Conservation (phyloP, 176 grass and related monocot genomes). For the Alopecurus myosuroides region DNA sequence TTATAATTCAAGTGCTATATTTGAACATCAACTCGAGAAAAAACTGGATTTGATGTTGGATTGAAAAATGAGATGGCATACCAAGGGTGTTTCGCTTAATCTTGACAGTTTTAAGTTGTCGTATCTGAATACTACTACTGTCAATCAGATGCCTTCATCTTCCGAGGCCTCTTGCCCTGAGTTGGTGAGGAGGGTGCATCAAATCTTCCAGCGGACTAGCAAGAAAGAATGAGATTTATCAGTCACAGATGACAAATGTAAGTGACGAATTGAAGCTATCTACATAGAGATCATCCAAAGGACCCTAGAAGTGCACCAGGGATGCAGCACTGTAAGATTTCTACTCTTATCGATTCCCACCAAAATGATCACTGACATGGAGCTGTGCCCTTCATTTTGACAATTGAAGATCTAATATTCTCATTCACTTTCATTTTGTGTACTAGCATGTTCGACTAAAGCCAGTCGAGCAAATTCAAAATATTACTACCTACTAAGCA, state of each 20-base stretch:
- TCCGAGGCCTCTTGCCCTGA: slow-evolving; percentile 84
- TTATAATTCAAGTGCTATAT: not conserved
- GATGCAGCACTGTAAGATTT: not conserved
- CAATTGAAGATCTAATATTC: not conserved
- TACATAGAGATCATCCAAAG: not conserved
- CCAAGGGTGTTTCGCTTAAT: not conserved
- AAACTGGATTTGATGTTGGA: not conserved
- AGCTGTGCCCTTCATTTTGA: not conserved
- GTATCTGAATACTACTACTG: not conserved
- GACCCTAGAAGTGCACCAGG: not conserved
- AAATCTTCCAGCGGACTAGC: slow-evolving; percentile 67
- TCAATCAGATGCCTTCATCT: slow-evolving; percentile 85
- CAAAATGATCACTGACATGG: not conserved
- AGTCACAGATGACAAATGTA: slow-evolving; percentile 6
- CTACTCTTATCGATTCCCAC: not conserved
- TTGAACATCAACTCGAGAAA: not conserved
- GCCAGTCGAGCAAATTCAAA: not conserved
- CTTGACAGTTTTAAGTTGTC: not conserved
- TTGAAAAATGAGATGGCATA: not conserved
- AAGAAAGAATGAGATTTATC: slow-evolving; percentile 17
- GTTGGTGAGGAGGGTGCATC: slow-evolving; percentile 78
- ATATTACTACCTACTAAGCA: not conserved
- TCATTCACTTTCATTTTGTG: not conserved
- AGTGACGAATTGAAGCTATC: not conserved
- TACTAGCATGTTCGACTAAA: not conserved